Evolutionary conservation across 139 green algal genomes (phyloP), one percentile per base, ranked within the genome.

Genomic region (Eudorina sp.): DNA sequence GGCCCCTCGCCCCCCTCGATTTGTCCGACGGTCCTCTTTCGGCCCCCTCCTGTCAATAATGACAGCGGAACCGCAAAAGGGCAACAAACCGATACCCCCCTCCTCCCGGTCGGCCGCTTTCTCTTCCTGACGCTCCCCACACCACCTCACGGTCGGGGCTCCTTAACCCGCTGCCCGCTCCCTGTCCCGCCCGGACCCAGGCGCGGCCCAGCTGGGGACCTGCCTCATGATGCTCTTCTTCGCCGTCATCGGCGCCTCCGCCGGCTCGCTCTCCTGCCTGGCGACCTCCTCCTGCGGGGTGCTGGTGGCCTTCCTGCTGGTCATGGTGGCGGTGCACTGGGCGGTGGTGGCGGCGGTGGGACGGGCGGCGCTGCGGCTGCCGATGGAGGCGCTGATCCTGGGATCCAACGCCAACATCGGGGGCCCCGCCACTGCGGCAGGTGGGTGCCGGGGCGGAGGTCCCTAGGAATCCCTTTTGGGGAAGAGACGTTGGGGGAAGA

Each of bases 151-250:
- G n/a, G n/a, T n/a, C n/a, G n/a, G n/a, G n/a, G n/a, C n/a, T n/a
- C n/a, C n/a, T n/a, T n/a, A n/a, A n/a, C n/a, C n/a, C n/a, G n/a
- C n/a, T n/a, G n/a, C n/a, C n/a, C n/a, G n/a, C n/a, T n/a, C n/a
- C n/a, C n/a, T n/a, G n/a, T n/a, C n/a, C n/a, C n/a, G n/a, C 18
- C 55, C 66, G 78, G 23, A 72, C 87, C n/a, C 92, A 80, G 92
- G 92, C 13, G 83, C 92, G 18, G 80, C 77, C 4, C 78, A 91
- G 27, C 55, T 97, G 23, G 95, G 94, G 21, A 81, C 77, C 7
- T 76, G 69, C 2, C 79, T 97, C 9, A 96, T 98, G 92, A 75
- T 90, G 40, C 41, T 98, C 13, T 98, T 98, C 90, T 98, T 98
- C 80, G 92, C 94, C 6, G 94, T 95, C 29, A 95, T 98, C 34